Evolutionary conservation across 352 stramenopile species (phyloP).

Genomic region (Phytophthora palmivora): DNA sequence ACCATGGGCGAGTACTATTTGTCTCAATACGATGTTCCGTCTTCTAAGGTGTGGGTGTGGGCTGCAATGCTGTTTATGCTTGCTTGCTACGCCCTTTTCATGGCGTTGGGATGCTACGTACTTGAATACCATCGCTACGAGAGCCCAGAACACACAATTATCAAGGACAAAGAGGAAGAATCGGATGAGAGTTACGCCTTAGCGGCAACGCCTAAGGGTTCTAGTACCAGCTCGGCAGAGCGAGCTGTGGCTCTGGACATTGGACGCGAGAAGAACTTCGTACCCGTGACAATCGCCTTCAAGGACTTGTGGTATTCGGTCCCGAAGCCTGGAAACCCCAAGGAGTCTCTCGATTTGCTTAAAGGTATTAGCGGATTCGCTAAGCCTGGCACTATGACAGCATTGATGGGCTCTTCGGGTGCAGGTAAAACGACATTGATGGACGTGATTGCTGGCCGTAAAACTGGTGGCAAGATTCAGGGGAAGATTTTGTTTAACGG

Average conservation of each 20-base stretch:
- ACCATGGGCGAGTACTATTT: slow-evolving; percentile 48
- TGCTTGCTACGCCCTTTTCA: slow-evolving; percentile 35
- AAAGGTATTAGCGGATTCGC: slow-evolving; percentile 53
- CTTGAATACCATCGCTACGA: slow-evolving; percentile 43
- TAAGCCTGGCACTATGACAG: slow-evolving; percentile 76
- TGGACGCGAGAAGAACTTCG: slow-evolving; percentile 38
- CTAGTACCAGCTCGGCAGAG: slow-evolving; percentile 12
- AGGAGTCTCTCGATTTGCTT: slow-evolving; percentile 72
- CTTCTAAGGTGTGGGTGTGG: slow-evolving; percentile 41
- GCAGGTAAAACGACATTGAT: slow-evolving; percentile 91
- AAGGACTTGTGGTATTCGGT: slow-evolving; percentile 55
- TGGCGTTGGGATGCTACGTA: slow-evolving; percentile 29
- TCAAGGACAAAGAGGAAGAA: slow-evolving; percentile 31
- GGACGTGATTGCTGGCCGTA: slow-evolving; percentile 90
- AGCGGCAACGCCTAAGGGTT: slow-evolving; percentile 25
- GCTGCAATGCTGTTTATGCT: slow-evolving; percentile 44
- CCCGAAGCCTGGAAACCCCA: slow-evolving; percentile 36
- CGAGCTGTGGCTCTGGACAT: slow-evolving; percentile 24
- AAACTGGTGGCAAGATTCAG: slow-evolving; percentile 60
- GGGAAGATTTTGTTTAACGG: slow-evolving; percentile 65
- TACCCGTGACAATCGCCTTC: slow-evolving; percentile 47
- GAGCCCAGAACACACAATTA: slow-evolving; percentile 33
- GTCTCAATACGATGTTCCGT: slow-evolving; percentile 34
- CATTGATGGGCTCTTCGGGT: slow-evolving; percentile 85
- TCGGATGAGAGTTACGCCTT: slow-evolving; percentile 26